Base-by-base conservation (phyloP, 257 asterid genomes). In the Salvia miltiorrhiza region DNA sequence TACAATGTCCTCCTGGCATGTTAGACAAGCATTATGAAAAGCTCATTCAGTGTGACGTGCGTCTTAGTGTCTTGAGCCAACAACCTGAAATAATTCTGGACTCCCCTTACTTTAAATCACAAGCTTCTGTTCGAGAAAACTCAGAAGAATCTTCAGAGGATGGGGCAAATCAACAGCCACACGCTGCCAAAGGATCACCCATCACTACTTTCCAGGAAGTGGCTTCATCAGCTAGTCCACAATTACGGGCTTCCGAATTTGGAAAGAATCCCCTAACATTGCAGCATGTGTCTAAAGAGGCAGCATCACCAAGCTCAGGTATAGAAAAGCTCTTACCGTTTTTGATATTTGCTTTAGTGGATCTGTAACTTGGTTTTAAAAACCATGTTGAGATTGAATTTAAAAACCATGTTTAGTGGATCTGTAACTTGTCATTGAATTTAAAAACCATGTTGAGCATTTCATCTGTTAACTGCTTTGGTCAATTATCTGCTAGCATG, bases 21-120 rank as follows among this genome's bases (percentile, higher is more conserved):
- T 67, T 92, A 67, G 85, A 81, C 79, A 90, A 84, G 85, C 91
- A 90, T 74, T 92, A 76, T 67, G 98, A 92, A 68, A 90, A 88
- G 82, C 85, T 92, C 80, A 73, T 90, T 70, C 94, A 83, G 75
- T 82, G 90, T 74, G 97, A 92, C 70, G 21, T 21, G 17, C 88
- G 91, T 35, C 96, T 89, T 28, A 53, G 74, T 60, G 60, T 77
- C 50, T 75, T 92, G 82, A 92, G 94, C 80, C 87, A 16, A 74
- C 90, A 83, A 69, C 88, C 76, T 54, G 90, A 85, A 76, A 70
- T 80, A 49, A 73, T 70, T 7, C 9, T 85, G 72, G 86, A 82
- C 17, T 77, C 86, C 12, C 91, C 86, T 11, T 86, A 71, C 82
- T 87, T 92, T 57, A 85, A 85, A 39, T 41, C 78, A 39, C 86